Evolutionary conservation across 345 rosid species (phyloP).

Genomic region (Salix udensis): DNA sequence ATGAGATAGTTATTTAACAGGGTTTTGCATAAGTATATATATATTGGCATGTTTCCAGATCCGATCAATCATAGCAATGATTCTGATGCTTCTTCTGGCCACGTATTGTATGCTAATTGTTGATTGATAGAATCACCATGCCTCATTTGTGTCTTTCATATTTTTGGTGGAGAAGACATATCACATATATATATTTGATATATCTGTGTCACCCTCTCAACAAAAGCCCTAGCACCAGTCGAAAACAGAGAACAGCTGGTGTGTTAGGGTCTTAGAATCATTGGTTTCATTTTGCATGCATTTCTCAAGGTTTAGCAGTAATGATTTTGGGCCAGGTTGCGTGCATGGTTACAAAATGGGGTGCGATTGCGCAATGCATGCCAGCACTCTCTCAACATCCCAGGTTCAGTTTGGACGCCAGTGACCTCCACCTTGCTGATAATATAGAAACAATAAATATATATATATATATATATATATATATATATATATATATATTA

Average conservation of each 20-base stretch:
- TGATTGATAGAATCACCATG: too few relatives aligned
- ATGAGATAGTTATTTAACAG: too few relatives aligned
- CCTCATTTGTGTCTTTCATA: not conserved
- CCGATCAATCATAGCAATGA: not conserved
- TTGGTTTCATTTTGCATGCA: too few relatives aligned
- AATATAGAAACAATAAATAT: not conserved
- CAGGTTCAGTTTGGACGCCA: not conserved
- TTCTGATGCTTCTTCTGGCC: not conserved
- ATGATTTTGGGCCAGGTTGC: not conserved
- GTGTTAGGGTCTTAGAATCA: not conserved
- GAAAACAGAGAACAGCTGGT: not conserved
- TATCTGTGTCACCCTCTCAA: not conserved
- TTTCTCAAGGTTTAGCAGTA: not conserved
- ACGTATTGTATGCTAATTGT: not conserved
- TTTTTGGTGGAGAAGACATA: not conserved
- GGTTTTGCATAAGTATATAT: too few relatives aligned
- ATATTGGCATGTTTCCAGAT: conserved; percentile 18
- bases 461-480: too few relatives aligned
- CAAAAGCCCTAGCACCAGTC: not conserved
- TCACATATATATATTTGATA: not conserved
- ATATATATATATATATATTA: too few relatives aligned
- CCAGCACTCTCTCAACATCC: not conserved
- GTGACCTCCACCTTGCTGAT: not conserved
- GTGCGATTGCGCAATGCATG: not conserved
- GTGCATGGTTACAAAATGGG: not conserved